These are phyloP conservation scores for Scopulariopsis brevicaulis DNA, from an alignment of 2,329 filamentous ascomycete genomes.

Conservation along the genomic window DNA sequence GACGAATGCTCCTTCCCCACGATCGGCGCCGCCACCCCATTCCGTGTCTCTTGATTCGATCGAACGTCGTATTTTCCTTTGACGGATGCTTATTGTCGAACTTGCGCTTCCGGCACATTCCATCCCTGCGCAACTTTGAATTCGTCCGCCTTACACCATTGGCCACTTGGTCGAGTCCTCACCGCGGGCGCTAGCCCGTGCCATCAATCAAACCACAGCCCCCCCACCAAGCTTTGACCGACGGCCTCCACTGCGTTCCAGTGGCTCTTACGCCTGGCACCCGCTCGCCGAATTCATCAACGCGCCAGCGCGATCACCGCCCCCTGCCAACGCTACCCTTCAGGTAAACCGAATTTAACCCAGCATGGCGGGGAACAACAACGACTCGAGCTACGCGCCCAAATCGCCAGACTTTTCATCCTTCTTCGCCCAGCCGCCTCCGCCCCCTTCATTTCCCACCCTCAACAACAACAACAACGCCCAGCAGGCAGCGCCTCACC, in stretches of 20 bases:
- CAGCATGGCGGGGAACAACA: constrained; percentile 3
- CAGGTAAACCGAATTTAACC: background rate
- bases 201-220: background rate
- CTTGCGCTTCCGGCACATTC: background rate
- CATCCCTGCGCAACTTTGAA: background rate
- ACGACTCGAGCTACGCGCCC: constrained; percentile 31
- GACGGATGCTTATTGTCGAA: background rate
- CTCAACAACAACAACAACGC: constrained; percentile 7
- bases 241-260: background rate
- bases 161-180: background rate
- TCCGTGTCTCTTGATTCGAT: background rate
- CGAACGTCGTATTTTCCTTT: background rate
- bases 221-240: background rate
- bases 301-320: background rate
- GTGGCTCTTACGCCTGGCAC: background rate
- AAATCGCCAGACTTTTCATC: constrained; percentile 49
- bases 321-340: background rate
- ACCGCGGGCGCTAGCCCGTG: background rate
- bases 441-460: constrained; percentile 1
- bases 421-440: constrained; percentile 28
- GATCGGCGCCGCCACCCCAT: background rate
- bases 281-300: background rate
- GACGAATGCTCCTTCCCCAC: background rate
- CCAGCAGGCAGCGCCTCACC: background rate
- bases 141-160: background rate